These are phyloP conservation scores for Termitomyces sp. DNA, from an alignment of 1,284 basidiomycete genomes.

Conservation along the genomic window DNA sequence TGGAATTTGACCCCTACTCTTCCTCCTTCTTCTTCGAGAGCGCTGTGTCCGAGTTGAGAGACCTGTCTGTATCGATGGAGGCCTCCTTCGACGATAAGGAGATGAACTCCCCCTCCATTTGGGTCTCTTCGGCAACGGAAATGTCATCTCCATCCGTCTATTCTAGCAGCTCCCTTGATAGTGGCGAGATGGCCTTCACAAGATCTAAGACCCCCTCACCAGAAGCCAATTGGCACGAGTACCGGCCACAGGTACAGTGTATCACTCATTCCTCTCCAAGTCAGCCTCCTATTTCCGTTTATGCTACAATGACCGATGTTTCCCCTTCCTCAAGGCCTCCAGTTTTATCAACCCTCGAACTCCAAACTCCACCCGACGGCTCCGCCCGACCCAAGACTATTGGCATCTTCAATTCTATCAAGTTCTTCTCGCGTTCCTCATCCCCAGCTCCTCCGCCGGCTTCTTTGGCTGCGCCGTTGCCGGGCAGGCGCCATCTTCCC, in stretches of 20 bases:
- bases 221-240: conserved; percentile 31
- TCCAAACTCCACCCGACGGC: conserved; percentile 24
- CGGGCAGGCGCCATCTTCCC: conserved; percentile 21
- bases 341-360: conserved; percentile 19
- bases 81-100: conserved; percentile 39
- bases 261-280: conserved; percentile 32
- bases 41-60: conserved; percentile 38
- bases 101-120: conserved; percentile 41
- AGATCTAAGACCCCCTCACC: conserved; percentile 38
- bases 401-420: conserved; percentile 35
- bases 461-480: conserved; percentile 27
- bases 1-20: conserved; percentile 53
- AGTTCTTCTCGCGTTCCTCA: conserved; percentile 45
- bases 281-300: conserved; percentile 40
- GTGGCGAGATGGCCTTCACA: conserved; percentile 29
- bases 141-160: conserved; percentile 38
- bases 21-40: conserved; percentile 51
- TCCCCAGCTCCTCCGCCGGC: conserved; percentile 30
- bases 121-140: conserved; percentile 33
- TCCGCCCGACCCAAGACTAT: conserved; percentile 27
- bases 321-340: conserved; percentile 33
- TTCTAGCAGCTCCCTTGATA: conserved; percentile 30
- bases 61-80: conserved; percentile 32
- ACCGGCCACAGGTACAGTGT: conserved; percentile 30
- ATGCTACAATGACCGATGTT: conserved; percentile 36